These are phyloP conservation scores for Ochetophila trinervis DNA, from an alignment of 306 rosid species.

Conservation along the genomic window DNA sequence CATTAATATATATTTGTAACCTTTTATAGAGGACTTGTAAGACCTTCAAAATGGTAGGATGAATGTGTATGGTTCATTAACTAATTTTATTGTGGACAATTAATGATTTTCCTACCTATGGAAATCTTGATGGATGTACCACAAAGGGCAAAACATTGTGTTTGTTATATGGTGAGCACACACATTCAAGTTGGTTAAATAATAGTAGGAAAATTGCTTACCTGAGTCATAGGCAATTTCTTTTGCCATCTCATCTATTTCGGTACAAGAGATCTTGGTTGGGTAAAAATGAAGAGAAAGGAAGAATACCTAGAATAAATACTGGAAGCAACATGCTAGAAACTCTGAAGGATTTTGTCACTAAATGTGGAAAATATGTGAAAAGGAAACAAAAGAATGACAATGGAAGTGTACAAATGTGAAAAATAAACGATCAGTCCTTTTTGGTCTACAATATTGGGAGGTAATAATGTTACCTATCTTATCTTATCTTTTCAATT, in stretches of 20 bases:
- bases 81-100: not conserved
- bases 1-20: not conserved
- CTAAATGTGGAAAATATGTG: not conserved
- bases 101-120: not conserved
- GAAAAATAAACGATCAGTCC: not conserved
- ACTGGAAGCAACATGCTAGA: not conserved
- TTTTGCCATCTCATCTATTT: not conserved
- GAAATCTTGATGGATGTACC: conserved; percentile 3
- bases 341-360: not conserved
- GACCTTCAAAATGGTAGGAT: not conserved
- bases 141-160: not conserved
- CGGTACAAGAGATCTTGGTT: not conserved
- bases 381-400: not conserved
- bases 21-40: not conserved
- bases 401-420: not conserved
- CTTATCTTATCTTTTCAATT: too few species aligned
- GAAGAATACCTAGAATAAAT: not conserved
- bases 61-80: not conserved
- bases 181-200: not conserved
- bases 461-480: too few species aligned
- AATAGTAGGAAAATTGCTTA: too few species aligned
- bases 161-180: not conserved
- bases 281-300: not conserved
- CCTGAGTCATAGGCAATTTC: not conserved
- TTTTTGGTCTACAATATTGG: not conserved